A percentile compares a stretch with the other conserved stretches of the same genome.
Conservation (phyloP, 768 basidiomycete genomes). For the Serendipita sp. region DNA sequence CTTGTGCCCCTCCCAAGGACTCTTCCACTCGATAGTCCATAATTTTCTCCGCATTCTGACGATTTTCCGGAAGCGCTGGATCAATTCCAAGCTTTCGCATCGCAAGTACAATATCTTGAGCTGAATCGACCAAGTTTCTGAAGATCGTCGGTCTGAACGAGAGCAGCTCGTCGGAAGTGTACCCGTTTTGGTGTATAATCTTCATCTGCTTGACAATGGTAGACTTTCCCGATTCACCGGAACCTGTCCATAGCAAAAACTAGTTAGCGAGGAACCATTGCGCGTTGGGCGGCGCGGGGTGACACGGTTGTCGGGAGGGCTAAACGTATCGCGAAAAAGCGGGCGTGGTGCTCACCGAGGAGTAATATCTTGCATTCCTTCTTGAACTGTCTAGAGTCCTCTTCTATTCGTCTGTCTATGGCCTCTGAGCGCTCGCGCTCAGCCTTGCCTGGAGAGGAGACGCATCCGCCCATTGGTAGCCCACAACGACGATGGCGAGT, state of each 20-base stretch:
- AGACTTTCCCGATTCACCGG: conserved; percentile 87
- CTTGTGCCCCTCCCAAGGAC: not conserved
- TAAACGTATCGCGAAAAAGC: not conserved
- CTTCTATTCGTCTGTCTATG: conserved; percentile 75
- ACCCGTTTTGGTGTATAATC: conserved; percentile 91
- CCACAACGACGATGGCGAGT: not conserved
- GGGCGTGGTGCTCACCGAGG: conserved; percentile 39
- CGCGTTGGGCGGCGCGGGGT: not conserved
- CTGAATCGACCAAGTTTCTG: conserved; percentile 77
- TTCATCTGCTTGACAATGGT: conserved; percentile 99
- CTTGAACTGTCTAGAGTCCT: conserved; percentile 66
- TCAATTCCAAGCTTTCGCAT: conserved; percentile 79
- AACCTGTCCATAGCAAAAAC: conserved; percentile 35
- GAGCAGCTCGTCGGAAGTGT: conserved; percentile 58
- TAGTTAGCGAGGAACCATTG: not conserved
- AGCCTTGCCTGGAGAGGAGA: conserved; percentile 9
- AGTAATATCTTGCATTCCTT: conserved; percentile 87
- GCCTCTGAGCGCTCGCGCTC: conserved; percentile 49
- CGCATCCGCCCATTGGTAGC: conserved; percentile 11
- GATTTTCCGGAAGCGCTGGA: conserved; percentile 49
- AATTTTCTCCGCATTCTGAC: conserved; percentile 15
- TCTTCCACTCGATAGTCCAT: conserved; percentile 1
- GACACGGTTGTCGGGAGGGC: not conserved
- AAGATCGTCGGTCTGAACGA: conserved; percentile 66
- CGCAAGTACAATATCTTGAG: conserved; percentile 68